phyloP scores from a whole-genome alignment of 2,329 filamentous ascomycete genomes.

The Colletotrichum sp. region DNA sequence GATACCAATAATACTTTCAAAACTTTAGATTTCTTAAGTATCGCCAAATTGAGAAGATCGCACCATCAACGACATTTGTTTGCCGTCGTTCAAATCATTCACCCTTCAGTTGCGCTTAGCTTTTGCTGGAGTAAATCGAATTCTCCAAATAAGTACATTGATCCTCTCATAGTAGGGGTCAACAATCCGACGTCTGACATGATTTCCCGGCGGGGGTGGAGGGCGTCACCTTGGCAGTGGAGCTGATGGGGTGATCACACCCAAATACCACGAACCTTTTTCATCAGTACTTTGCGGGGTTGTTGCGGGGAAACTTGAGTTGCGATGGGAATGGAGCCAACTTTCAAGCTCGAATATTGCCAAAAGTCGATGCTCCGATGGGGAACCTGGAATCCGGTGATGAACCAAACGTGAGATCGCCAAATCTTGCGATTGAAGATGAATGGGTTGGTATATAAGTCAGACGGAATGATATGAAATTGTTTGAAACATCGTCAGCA shows the following conservation, averaged over 20 bases:
- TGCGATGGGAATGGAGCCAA: not conserved
- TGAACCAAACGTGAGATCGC: not conserved
- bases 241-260: not conserved
- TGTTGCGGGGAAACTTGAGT: not conserved
- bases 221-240: not conserved
- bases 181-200: fast-evolving
- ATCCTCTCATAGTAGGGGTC: not conserved
- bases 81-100: not conserved
- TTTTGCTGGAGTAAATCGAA: not conserved
- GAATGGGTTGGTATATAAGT: not conserved
- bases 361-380: not conserved
- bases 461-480: not conserved
- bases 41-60: not conserved
- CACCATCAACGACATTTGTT: not conserved
- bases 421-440: not conserved
- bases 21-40: not conserved
- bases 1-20: not conserved
- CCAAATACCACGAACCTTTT: not conserved
- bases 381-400: not conserved
- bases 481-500: not conserved
- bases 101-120: not conserved
- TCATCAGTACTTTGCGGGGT: not conserved
- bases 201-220: not conserved
- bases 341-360: not conserved
- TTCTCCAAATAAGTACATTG: not conserved